A percentile compares a stretch with the other conserved stretches of the same genome.
phyloP scores from a whole-genome alignment of 768 basidiomycete genomes.

The Calocera cornea region DNA sequence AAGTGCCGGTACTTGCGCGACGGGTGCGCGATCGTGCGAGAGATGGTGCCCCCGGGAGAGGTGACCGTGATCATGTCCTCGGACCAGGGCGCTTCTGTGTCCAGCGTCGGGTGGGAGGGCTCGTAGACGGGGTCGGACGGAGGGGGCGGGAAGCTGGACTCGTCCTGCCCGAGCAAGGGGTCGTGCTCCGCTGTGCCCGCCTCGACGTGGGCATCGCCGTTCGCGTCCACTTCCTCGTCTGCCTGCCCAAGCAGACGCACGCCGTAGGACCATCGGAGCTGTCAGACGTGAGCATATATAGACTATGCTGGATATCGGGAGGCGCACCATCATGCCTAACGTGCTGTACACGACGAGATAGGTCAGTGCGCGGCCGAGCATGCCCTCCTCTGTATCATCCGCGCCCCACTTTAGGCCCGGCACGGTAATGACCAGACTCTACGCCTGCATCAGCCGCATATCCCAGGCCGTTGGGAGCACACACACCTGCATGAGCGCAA shows the following conservation, averaged over 20 bases:
- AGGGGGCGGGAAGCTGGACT: conserved; percentile 13
- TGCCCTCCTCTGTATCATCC: conserved; percentile 70
- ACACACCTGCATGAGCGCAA: conserved; percentile 55
- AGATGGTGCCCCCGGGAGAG: not conserved
- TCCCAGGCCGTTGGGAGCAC: conserved; percentile 3
- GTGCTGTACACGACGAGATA: conserved; percentile 90
- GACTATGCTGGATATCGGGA: not conserved
- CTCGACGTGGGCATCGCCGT: conserved; percentile 12
- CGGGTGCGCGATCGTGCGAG: not conserved
- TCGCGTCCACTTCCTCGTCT: conserved; percentile 34
- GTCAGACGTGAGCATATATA: not conserved
- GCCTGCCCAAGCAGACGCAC: conserved; percentile 67
- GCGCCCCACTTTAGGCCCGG: conserved; percentile 67
- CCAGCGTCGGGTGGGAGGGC: conserved; percentile 7
- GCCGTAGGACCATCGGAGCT: conserved; percentile 90
- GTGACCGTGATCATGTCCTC: conserved; percentile 7
- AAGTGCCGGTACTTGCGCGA: not conserved
- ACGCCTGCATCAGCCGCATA: conserved; percentile 21
- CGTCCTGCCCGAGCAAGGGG: conserved; percentile 10
- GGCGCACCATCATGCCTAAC: conserved; percentile 75
- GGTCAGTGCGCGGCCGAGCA: conserved; percentile 81
- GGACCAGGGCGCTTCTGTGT: not conserved
- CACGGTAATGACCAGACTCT: conserved; percentile 73
- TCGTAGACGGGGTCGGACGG: not conserved
- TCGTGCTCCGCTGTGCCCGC: not conserved